A percentile compares a stretch with the other conserved stretches of the same genome.
phyloP scores from a whole-genome alignment of 345 rosid species.

The Melastoma malabathricum region DNA sequence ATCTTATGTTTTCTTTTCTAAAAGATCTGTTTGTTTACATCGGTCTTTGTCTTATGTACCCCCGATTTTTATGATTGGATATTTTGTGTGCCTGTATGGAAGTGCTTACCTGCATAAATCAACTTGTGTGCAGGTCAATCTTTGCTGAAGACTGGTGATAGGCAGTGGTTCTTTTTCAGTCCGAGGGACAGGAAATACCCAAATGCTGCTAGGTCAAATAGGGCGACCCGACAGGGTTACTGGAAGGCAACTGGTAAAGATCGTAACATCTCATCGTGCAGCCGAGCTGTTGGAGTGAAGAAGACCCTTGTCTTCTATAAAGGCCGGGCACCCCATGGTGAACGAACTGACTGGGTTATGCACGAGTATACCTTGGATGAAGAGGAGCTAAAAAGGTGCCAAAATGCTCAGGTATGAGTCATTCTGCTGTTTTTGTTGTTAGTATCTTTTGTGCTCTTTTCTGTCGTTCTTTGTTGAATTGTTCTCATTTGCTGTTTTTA shows the following conservation, averaged over 20 bases:
- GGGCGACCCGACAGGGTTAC: slow-evolving; percentile 62
- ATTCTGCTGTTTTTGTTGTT: background rate
- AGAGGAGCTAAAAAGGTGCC: slow-evolving; percentile 60
- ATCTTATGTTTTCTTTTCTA: too few relatives aligned
- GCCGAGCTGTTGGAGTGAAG: slow-evolving; percentile 59
- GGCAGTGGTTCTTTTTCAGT: slow-evolving; percentile 90
- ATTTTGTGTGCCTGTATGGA: too few relatives aligned
- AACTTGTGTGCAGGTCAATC: slow-evolving; percentile 33
- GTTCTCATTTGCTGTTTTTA: slow-evolving; percentile 3
- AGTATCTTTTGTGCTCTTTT: background rate
- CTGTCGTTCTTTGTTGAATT: slow-evolving; percentile 3
- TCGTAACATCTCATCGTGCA: slow-evolving; percentile 33
- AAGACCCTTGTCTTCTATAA: slow-evolving; percentile 73
- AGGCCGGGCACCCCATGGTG: slow-evolving; percentile 77
- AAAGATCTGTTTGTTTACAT: too few relatives aligned
- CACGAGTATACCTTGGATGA: slow-evolving; percentile 77
- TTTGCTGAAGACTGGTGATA: slow-evolving; percentile 55
- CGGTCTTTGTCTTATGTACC: too few relatives aligned
- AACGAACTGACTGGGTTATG: slow-evolving; percentile 94
- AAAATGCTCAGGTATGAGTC: slow-evolving; percentile 43
- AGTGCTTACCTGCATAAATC: too few relatives aligned
- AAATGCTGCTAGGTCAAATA: slow-evolving; percentile 73
- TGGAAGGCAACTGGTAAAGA: slow-evolving; percentile 96
- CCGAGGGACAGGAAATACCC: slow-evolving; percentile 83
- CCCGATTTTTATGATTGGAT: too few relatives aligned